Evolutionary conservation across 768 basidiomycete genomes (phyloP).

Genomic region (Termitomyces titanicus): DNA sequence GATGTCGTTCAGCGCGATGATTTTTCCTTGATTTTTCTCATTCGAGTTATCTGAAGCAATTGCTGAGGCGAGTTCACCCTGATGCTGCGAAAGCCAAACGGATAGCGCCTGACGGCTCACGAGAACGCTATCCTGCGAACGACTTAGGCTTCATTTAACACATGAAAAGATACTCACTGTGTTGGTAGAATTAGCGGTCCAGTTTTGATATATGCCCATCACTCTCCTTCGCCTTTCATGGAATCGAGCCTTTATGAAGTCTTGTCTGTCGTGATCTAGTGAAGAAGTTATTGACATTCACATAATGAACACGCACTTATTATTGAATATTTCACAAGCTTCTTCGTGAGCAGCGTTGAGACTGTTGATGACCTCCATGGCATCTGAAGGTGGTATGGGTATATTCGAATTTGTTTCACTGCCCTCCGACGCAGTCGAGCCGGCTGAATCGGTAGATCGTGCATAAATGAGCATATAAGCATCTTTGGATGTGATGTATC

Average conservation of each 20-base stretch:
- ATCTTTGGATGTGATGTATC: conserved; percentile 70
- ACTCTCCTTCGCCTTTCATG: conserved; percentile 48
- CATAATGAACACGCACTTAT: conserved; percentile 34
- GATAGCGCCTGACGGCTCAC: conserved; percentile 59
- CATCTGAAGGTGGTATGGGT: conserved; percentile 48
- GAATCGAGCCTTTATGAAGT: conserved; percentile 40
- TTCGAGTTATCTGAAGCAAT: conserved; percentile 3
- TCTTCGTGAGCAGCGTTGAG: conserved; percentile 55
- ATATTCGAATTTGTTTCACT: background rate
- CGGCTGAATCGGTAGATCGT: conserved; percentile 29
- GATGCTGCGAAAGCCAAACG: conserved; percentile 51
- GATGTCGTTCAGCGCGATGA: conserved; percentile 42
- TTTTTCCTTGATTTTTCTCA: conserved; percentile 8
- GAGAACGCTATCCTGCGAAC: conserved; percentile 46
- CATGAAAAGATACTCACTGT: conserved; percentile 36
- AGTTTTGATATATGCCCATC: conserved; percentile 56
- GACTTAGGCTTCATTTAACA: background rate
- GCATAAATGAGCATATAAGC: conserved; percentile 96
- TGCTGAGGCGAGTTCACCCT: conserved; percentile 19
- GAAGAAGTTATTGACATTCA: background rate
- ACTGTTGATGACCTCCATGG: conserved; percentile 46
- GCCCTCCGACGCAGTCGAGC: background rate
- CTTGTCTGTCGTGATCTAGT: conserved; percentile 33
- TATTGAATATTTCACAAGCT: conserved; percentile 45
- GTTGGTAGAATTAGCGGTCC: conserved; percentile 46